Base-by-base conservation (phyloP, 257 asterid species). In the Sherardia arvensis region DNA sequence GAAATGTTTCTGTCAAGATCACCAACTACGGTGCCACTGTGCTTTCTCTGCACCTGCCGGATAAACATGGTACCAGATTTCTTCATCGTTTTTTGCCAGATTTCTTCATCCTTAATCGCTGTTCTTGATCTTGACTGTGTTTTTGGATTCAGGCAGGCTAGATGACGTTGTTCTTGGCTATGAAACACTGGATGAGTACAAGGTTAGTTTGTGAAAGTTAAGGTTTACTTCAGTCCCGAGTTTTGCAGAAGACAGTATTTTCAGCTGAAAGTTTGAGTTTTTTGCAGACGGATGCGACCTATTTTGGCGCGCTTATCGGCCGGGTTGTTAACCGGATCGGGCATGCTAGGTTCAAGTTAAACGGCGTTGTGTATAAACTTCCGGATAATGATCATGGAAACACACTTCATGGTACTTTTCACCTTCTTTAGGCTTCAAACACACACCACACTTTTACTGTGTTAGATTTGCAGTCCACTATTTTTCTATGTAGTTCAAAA, bases 251-350 rank as follows among this genome's bases (percentile, higher is more conserved):
- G 43, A 3, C 9, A 33, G 3, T 38, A 0, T 12, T 10, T 38
- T 11, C 47, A 38, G 47, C 4, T 38, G 14, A 38, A 38, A 38
- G 47, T 11, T 38, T 12, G 18, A 38, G 12, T 34, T 7, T 43
- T 43, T 72, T 65, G 75, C 84, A 91, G 98, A 88, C 81, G 55
- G 95, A 81, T 47, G 8, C 90, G 26, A 76, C 84, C 58, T 91
- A 86, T 59, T 91, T 91, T 30, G 98, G 98, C 17, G 95, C 79
- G 10, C 58, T 91, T 0, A 73, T 91, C 22, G 98, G 98, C 0
- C 87, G 98, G 11, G 96, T 91, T 11, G 96, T 96, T 4, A 91
- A 91, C 47, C 61, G 96, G 36, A 86, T 91, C 59, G 90, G 93
- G 55, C 86, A 87, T 7, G 93, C 96, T n/a, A 17, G 76, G 7